Percentiles rank a stretch among this genome's conserved stretches.
Evolutionary conservation across 257 asterid species (phyloP).

Genomic region (Przewalskia tangutica): DNA sequence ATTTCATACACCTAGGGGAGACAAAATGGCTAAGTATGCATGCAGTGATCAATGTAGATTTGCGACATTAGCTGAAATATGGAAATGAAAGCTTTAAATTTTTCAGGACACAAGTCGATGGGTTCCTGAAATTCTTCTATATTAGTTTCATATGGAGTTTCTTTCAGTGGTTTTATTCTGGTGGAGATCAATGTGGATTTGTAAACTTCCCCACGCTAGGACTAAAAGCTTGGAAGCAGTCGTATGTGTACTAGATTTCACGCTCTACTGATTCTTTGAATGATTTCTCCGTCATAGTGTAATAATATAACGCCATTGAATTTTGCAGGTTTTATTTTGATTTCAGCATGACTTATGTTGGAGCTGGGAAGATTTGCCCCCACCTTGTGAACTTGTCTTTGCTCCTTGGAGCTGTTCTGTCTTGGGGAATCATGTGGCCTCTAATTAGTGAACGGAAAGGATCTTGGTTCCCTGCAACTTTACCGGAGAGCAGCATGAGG

Average conservation of each 20-base stretch:
- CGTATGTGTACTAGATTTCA: conserved; percentile 5
- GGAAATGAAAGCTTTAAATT: neutral
- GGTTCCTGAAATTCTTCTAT: conserved; percentile 20
- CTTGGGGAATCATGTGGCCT: conserved; percentile 57
- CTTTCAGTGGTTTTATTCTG: conserved; percentile 29
- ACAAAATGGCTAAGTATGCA: conserved; percentile 29
- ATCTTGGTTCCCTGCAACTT: conserved; percentile 26
- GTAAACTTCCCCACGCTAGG: conserved; percentile 21
- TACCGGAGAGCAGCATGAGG: conserved; percentile 38
- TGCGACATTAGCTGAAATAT: neutral
- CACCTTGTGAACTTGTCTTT: conserved; percentile 44
- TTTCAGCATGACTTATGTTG: conserved; percentile 42
- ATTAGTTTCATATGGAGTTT: conserved; percentile 23
- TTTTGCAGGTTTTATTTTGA: conserved; percentile 46
- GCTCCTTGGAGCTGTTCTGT: conserved; percentile 43
- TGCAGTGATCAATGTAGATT: neutral
- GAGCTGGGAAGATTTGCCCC: conserved; percentile 54
- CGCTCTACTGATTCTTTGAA: neutral
- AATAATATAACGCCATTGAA: neutral
- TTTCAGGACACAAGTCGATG: conserved; percentile 23
- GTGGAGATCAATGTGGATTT: conserved; percentile 23
- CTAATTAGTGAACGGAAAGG: conserved; percentile 30
- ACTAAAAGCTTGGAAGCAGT: conserved; percentile 18
- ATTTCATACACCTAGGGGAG: conserved; percentile 39
- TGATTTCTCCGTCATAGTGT: neutral